phyloP scores from a whole-genome alignment of 2,329 filamentous ascomycete genomes.

The Monilinia fructigena region DNA sequence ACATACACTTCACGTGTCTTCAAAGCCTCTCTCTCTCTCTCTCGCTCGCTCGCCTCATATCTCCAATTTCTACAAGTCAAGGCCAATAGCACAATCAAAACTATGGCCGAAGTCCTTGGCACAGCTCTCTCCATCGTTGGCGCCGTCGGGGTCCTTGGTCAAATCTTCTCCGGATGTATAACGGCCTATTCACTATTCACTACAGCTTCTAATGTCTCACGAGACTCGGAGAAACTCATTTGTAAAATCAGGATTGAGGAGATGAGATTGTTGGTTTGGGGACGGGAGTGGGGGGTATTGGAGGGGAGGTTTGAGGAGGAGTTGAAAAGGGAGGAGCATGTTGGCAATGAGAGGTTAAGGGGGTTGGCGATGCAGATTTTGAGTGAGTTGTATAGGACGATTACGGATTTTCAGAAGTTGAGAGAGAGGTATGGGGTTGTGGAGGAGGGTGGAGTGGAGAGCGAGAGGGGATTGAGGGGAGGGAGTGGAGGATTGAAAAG shows the following conservation, averaged over 20 bases:
- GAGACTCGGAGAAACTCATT: conserved; percentile 46
- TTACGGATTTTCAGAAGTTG: conserved; percentile 47
- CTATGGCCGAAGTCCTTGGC: conserved; percentile 45
- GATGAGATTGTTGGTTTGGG: conserved; percentile 50
- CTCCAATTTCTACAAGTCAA: no score
- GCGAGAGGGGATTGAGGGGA: conserved; percentile 20
- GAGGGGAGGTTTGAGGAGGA: conserved; percentile 48
- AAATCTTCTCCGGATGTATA: conserved; percentile 50
- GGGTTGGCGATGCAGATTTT: conserved; percentile 46
- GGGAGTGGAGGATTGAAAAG: conserved; percentile 12
- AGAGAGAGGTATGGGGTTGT: conserved; percentile 46
- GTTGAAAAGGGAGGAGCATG: conserved; percentile 42
- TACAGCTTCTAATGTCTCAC: conserved; percentile 45
- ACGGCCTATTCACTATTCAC: conserved; percentile 49
- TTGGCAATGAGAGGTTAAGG: conserved; percentile 40
- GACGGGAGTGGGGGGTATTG: conserved; percentile 49
- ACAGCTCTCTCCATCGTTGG: conserved; percentile 47
- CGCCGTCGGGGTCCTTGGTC: conserved; percentile 47
- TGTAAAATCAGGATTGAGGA: conserved; percentile 53
- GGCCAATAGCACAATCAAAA: not conserved
- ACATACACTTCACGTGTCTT: not conserved
- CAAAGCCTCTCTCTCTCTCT: not conserved
- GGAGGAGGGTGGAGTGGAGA: conserved; percentile 35
- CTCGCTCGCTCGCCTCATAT: not conserved
- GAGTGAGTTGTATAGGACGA: conserved; percentile 46